These are phyloP conservation scores for Filobasidium floriforme DNA, from an alignment of 768 basidiomycete genomes.

Conservation along the genomic window DNA sequence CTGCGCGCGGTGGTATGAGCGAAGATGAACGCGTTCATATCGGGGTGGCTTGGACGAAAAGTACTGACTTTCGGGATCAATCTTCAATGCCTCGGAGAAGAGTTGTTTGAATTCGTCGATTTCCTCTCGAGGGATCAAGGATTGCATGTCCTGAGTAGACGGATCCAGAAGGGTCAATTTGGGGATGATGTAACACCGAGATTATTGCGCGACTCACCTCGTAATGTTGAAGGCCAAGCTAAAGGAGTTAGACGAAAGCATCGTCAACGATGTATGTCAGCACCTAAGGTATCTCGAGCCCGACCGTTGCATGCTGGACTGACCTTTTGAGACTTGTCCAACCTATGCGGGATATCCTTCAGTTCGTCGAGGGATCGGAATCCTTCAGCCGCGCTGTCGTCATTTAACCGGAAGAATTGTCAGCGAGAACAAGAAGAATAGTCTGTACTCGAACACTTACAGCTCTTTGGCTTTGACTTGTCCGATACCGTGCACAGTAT, in stretches of 20 bases:
- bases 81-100: constrained; percentile 31
- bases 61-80: constrained; percentile 31
- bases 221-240: constrained; percentile 34
- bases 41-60: no score
- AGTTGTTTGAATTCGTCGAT: constrained; percentile 28
- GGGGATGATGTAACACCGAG: neutral
- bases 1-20: no score
- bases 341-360: constrained; percentile 18
- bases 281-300: neutral
- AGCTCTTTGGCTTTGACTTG: constrained; percentile 24
- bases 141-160: constrained; percentile 38
- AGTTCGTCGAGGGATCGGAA: constrained; percentile 36
- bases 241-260: neutral
- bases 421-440: neutral
- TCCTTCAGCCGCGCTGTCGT: constrained; percentile 28
- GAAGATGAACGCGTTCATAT: no score
- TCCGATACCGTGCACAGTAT: constrained; percentile 37
- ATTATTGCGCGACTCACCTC: constrained; percentile 12
- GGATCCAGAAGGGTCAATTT: neutral
- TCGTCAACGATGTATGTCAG: no score
- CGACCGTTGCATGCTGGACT: neutral
- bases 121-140: constrained; percentile 36
- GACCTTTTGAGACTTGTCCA: constrained; percentile 34
- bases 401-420: neutral
- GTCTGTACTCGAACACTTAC: constrained; percentile 21